Base-by-base conservation (phyloP, 139 green algal species). In the Marvania coccoides region DNA sequence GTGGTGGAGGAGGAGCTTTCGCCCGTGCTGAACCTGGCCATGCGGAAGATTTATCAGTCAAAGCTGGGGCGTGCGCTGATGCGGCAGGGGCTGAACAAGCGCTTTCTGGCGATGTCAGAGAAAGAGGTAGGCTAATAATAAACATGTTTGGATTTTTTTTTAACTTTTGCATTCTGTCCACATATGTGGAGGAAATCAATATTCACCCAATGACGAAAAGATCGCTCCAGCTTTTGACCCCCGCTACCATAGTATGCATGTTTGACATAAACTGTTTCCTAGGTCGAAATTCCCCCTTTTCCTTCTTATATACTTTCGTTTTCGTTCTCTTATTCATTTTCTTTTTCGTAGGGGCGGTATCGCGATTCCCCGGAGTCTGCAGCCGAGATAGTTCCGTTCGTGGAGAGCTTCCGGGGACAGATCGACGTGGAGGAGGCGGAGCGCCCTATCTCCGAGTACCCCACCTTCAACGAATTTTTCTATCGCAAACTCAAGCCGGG, bases 401-500 rank as follows among this genome's bases (percentile, higher is more conserved):
- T 73, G 46, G 47, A 75, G 58, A 48, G 24, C 6, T 86, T 76
- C 54, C 31, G 33, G 13, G 68, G 68, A 0, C 28, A 81, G 23
- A 66, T 87, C 57, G 51, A 77, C 60, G 13, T 63, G 5, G 46
- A 42, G 6, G 63, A 72, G 12, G 65, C 61, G 28, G 63, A 65
- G 47, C 64, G 81, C 28, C 78, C 78, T 6, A 39, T 87, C 3
- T 59, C 77, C 2, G 28, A 57, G 35, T 89, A 79, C 73, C 64
- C 46, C 6, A 80, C 59, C 36, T 86, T 88, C 70, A 86, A 89
- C 61, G 64, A 83, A 48, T 89, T 88, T 72, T 89, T 89, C 70
- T 82, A 83, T 8, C 61, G 83, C 5, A 67, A 73, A 34, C 71
- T 89, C 19, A 83, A 82, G 61, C 70, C 81, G 0, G 65, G 38